Percentiles rank a stretch among this genome's conserved stretches.
phyloP scores from a whole-genome alignment of 176 grass and related monocot genomes.

The Pharus latifolius region DNA sequence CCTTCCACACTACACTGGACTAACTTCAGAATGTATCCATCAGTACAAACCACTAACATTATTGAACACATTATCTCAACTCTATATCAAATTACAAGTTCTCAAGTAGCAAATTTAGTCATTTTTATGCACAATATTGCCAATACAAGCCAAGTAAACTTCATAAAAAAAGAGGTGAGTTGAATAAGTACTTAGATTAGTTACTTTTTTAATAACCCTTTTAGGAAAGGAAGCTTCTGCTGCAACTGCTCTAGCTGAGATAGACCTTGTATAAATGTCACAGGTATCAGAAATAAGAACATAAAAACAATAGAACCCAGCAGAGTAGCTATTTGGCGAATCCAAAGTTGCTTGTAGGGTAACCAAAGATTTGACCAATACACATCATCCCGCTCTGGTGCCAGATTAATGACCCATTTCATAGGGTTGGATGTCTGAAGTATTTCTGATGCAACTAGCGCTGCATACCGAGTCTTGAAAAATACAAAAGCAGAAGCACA shows the following conservation, averaged over 20 bases:
- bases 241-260: constrained; percentile 79
- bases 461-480: constrained; percentile 90
- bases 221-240: constrained; percentile 63
- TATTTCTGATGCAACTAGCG: constrained; percentile 58
- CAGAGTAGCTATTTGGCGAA: constrained; percentile 66
- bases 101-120: background rate
- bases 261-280: constrained; percentile 88
- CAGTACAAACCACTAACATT: background rate
- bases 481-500: constrained; percentile 89
- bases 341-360: constrained; percentile 74
- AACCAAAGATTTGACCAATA: constrained; percentile 99
- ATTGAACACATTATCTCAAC: background rate
- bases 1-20: background rate
- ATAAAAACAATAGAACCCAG: constrained; percentile 65
- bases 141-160: background rate
- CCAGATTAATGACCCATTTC: constrained; percentile 66
- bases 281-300: constrained; percentile 72
- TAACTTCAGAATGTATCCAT: background rate
- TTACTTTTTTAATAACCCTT: constrained; percentile 68
- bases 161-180: background rate
- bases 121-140: background rate
- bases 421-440: constrained; percentile 92
- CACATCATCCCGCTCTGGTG: constrained; percentile 75
- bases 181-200: background rate
- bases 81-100: background rate